A percentile compares a stretch with the other conserved stretches of the same genome.
Conservation (phyloP, 495 filamentous ascomycete genomes). For the Hyaloscypha variabilis region DNA sequence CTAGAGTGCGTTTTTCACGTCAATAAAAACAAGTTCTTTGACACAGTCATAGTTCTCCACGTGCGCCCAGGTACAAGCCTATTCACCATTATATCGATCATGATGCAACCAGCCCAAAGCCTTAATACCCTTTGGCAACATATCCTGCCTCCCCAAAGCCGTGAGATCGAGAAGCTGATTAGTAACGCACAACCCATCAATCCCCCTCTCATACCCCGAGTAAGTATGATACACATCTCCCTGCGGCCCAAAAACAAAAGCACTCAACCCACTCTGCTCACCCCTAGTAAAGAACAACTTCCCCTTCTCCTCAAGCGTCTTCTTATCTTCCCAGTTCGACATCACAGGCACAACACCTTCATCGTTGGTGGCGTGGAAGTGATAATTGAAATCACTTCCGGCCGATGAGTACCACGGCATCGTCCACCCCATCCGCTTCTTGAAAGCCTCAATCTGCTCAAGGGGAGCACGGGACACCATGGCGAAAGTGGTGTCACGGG, state of each 20-base stretch:
- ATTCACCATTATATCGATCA: too few species aligned
- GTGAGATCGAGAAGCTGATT: neutral
- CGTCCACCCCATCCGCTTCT: constrained; percentile 38
- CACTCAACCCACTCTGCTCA: constrained; percentile 40
- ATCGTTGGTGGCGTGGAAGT: constrained; percentile 35
- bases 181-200: neutral
- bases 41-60: too few species aligned
- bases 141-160: neutral
- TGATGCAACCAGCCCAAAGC: too few species aligned
- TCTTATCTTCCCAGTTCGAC: constrained; percentile 37
- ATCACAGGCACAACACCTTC: constrained; percentile 27
- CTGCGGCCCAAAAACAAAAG: constrained; percentile 26
- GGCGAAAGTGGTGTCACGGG: constrained; percentile 37
- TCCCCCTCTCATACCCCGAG: constrained; percentile 19
- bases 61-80: too few species aligned
- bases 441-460: constrained; percentile 37
- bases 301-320: constrained; percentile 31
- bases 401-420: constrained; percentile 39
- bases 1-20: too few species aligned
- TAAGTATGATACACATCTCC: constrained; percentile 1
- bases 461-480: constrained; percentile 39
- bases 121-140: neutral
- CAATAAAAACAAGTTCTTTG: too few species aligned
- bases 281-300: constrained; percentile 31
- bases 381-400: constrained; percentile 36